These are phyloP conservation scores for Camellia lanceoleosa DNA, from an alignment of 148 eudicot genomes.

Conservation along the genomic window DNA sequence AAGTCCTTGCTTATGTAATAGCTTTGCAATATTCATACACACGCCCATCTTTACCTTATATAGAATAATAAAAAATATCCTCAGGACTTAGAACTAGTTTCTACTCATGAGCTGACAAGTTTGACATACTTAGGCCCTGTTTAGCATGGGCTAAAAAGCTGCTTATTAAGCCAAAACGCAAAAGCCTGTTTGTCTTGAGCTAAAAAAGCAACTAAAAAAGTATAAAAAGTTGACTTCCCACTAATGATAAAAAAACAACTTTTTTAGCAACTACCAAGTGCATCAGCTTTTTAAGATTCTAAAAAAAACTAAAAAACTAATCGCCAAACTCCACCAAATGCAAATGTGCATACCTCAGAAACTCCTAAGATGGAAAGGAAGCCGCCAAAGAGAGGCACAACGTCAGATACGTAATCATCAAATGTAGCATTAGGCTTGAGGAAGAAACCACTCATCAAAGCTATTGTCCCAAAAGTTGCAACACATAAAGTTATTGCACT, in stretches of 20 bases:
- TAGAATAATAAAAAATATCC: background rate
- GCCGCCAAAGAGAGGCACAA: slow-evolving; percentile 89
- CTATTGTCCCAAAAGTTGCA: slow-evolving; percentile 89
- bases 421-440: slow-evolving; percentile 83
- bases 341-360: slow-evolving; percentile 67
- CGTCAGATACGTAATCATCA: slow-evolving; percentile 74
- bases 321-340: background rate
- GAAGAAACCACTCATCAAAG: slow-evolving; percentile 91
- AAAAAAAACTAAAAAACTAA: too few relatives aligned
- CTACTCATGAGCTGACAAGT: background rate
- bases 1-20: background rate
- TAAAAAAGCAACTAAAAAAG: too few relatives aligned
- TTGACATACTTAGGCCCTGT: background rate
- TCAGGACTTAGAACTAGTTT: background rate
- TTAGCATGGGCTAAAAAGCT: too few relatives aligned
- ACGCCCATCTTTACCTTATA: background rate
- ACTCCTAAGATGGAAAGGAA: slow-evolving; percentile 86
- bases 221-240: too few relatives aligned
- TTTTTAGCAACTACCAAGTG: too few relatives aligned
- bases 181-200: too few relatives aligned
- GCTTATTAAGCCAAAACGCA: too few relatives aligned
- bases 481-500: slow-evolving; percentile 76
- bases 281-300: too few relatives aligned
- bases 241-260: too few relatives aligned
- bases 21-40: background rate